Conservation (phyloP, 2,329 filamentous ascomycete genomes). For the Xylaria sp. region DNA sequence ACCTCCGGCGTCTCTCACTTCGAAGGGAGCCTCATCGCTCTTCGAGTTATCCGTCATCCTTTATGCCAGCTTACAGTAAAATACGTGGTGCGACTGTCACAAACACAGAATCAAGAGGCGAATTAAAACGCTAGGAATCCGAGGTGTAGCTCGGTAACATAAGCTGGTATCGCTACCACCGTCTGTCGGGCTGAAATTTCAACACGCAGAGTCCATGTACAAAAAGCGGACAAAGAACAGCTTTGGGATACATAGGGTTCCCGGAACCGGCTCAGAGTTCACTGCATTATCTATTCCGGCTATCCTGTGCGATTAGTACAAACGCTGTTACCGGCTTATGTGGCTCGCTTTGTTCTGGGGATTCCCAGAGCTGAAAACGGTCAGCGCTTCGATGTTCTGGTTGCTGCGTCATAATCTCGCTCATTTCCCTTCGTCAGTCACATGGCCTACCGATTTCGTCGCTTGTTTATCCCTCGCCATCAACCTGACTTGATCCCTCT, state of each 20-base stretch:
- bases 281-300: background rate
- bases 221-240: slow-evolving; percentile 5
- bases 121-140: background rate
- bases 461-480: background rate
- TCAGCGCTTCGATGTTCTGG: background rate
- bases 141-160: background rate
- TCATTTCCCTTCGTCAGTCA: background rate
- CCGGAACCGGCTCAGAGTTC: background rate
- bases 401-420: background rate
- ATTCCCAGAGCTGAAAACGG: background rate
- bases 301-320: background rate
- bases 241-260: background rate
- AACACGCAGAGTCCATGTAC: slow-evolving; percentile 3
- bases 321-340: background rate
- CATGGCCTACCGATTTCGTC: background rate
- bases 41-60: background rate
- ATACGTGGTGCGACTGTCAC: background rate
- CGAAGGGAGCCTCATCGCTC: background rate
- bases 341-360: background rate
- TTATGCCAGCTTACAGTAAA: background rate
- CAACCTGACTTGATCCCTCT: background rate
- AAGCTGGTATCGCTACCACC: background rate
- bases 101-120: background rate
- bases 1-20: slow-evolving; percentile 3
- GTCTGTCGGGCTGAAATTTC: background rate